Base-by-base conservation (phyloP, 257 asterid genomes). In the Rauvolfia tetraphylla region DNA sequence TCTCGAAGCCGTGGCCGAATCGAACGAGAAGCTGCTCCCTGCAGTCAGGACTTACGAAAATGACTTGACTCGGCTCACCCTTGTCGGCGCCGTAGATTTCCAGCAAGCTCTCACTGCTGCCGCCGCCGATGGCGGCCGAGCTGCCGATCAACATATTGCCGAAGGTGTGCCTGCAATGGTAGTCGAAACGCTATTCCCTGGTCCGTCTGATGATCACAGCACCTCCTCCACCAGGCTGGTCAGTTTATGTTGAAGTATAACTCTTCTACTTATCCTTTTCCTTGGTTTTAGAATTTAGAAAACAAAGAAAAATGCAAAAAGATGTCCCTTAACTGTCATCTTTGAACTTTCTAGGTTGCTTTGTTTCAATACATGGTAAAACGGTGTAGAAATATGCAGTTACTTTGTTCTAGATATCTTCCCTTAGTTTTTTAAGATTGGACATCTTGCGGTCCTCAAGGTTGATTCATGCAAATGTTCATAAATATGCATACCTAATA, bases 71-170 rank as follows among this genome's bases (percentile, higher is more conserved):
- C 89, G 97, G 71, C 85, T 94, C 8, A 89, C 92, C 27, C 83
- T 92, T 27, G 87, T 89, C 25, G 98, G 97, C 36, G 84, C 92
- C 63, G 98, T 89, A 57, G 93, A 88, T 49, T 86, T 82, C 75
- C 86, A 87, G 81, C 98, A 92, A 78, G 97, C 98, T 23, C 83
- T 94, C 49, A 88, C 95, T 5, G 98, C 98, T 71, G 98, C 97
- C 5, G 96, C 97, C 1, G 98, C 95, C 4, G 97, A 90, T 73
- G 97, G 98, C 7, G 98, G 97, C 36, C 89, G 77, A 39, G 89
- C 95, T 5, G 96, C 98, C 42, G 86, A 85, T 13, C 92, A 92
- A 74, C 97, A 94, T 78, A 8, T 94, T 44, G 51, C 86, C 17
- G 72, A 91, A 14, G 97, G 92, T 0, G 14, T 81, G 51, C 46